These are phyloP conservation scores for Apodospora peruviana DNA, from an alignment of 495 filamentous ascomycete species.

Conservation along the genomic window DNA sequence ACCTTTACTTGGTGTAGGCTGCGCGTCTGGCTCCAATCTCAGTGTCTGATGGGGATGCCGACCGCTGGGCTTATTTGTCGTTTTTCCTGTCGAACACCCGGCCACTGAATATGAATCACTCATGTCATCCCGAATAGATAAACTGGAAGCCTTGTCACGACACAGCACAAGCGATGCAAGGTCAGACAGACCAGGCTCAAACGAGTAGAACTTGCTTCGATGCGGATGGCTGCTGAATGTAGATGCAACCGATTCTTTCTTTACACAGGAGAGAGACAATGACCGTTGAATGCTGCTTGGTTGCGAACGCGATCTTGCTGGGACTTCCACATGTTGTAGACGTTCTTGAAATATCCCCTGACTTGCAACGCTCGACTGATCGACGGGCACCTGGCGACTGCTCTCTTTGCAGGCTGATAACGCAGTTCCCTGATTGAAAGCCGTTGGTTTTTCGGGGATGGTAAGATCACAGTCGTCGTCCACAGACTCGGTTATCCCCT, in stretches of 20 bases:
- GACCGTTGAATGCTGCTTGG: slow-evolving; percentile 1
- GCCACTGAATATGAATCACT: neutral
- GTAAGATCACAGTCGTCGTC: too few species aligned
- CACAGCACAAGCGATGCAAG: slow-evolving; percentile 14
- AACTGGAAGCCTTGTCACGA: slow-evolving; percentile 8
- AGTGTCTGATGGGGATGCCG: too few species aligned
- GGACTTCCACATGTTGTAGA: neutral
- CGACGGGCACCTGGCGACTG: too few species aligned
- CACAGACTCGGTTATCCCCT: too few species aligned
- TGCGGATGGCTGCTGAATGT: slow-evolving; percentile 1
- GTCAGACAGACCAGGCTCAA: slow-evolving; percentile 19
- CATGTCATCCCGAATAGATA: neutral
- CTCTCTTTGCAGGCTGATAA: too few species aligned
- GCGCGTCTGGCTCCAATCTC: too few species aligned
- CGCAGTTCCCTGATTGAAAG: too few species aligned
- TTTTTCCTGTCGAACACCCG: neutral
- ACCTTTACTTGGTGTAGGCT: too few species aligned
- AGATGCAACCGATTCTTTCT: slow-evolving; percentile 3
- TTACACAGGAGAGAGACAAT: neutral
- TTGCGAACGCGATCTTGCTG: slow-evolving; percentile 2
- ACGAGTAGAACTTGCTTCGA: slow-evolving; percentile 15
- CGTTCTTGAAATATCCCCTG: neutral
- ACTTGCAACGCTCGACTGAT: too few species aligned
- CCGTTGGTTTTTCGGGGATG: too few species aligned
- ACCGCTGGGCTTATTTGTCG: too few species aligned